Base-by-base conservation (phyloP, 2,329 filamentous ascomycete species). In the Aphanocladium album region DNA sequence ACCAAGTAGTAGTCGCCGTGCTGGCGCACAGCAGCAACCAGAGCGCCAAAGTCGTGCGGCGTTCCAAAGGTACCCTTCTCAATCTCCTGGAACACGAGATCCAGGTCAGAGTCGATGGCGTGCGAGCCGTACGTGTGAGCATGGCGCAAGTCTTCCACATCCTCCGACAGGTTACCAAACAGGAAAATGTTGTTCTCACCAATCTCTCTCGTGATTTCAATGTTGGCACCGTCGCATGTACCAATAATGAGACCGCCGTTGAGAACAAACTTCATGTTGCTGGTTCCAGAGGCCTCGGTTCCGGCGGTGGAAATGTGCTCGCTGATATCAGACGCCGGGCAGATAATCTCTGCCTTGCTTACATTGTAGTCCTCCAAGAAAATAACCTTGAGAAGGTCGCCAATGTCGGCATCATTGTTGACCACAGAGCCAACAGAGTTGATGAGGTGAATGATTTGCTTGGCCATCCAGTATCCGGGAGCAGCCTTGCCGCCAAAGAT, bases 401-500 rank as follows among this genome's bases (percentile, higher is more conserved):
- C 93, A 71, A 98, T 88, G 37, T 98, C 95, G 47, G 86, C 81
- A 70, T 99, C 95, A 45, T 90, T 90, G 80, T 99, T 99, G 67
- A 99, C 89, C 2, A 98, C 90, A 17, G 86, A 79, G 4, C 91
- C 92, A 27, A 98, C 95, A 63, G 87, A 89, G 79, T 97, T 98
- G 80, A 99, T 88, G 61, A 99, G 84, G 72, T 98, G 93, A 68
- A 99, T 99, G 67, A 97, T 92, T 45, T 95, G 96, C 84, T 99
- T 99, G 41, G 95, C 95, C 95, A 98, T 99, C 95, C 95, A 99
- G 81, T 99, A 99, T 17, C 95, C 95, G 0, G 95, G 95, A 2
- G 95, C 95, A 27, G 95, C 95, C 79, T 99, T 99, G 69, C 95
- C 95, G 71, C 95, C 95, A 72, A 99, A 98, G 74, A 99, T 96